Conservation (phyloP, 768 basidiomycete species). For the Grammothele lineata region DNA sequence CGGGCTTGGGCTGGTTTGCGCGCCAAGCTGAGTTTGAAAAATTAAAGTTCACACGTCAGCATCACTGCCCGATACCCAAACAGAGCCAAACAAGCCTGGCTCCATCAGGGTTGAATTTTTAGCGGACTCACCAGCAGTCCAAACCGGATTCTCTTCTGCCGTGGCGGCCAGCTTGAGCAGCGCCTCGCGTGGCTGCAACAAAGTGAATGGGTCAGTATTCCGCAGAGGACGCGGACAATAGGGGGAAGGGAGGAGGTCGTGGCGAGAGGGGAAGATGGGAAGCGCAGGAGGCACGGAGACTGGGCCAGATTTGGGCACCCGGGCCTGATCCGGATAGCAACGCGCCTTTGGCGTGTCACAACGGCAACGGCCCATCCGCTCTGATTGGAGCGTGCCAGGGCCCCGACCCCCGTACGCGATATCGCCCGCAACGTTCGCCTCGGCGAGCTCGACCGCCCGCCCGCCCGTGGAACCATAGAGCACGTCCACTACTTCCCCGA, state of each 20-base stretch:
- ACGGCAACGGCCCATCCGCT: constrained; percentile 10
- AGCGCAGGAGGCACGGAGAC: constrained; percentile 3
- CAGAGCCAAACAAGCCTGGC: constrained; percentile 38
- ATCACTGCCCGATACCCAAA: constrained; percentile 33
- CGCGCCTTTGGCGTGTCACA: constrained; percentile 19
- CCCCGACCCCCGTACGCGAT: neutral
- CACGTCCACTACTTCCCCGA: neutral
- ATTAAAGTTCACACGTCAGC: constrained; percentile 27
- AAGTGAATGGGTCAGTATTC: neutral
- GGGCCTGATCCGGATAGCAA: constrained; percentile 19
- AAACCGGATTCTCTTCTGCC: constrained; percentile 75
- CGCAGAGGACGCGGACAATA: too few species aligned
- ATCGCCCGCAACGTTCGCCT: neutral
- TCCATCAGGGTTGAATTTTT: constrained; percentile 21
- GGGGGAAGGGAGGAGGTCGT: constrained; percentile 7
- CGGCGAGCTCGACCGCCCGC: constrained; percentile 1
- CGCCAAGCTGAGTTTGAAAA: constrained; percentile 65
- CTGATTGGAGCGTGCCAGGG: constrained; percentile 7
- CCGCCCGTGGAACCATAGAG: neutral
- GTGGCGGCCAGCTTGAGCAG: constrained; percentile 86
- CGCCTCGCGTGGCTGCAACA: constrained; percentile 86
- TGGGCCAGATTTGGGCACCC: constrained; percentile 14
- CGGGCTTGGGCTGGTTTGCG: constrained; percentile 79
- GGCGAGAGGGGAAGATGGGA: constrained; percentile 10
- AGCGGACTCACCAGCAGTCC: constrained; percentile 70